Conservation (phyloP, 768 basidiomycete species). For the Amanita thiersii region DNA sequence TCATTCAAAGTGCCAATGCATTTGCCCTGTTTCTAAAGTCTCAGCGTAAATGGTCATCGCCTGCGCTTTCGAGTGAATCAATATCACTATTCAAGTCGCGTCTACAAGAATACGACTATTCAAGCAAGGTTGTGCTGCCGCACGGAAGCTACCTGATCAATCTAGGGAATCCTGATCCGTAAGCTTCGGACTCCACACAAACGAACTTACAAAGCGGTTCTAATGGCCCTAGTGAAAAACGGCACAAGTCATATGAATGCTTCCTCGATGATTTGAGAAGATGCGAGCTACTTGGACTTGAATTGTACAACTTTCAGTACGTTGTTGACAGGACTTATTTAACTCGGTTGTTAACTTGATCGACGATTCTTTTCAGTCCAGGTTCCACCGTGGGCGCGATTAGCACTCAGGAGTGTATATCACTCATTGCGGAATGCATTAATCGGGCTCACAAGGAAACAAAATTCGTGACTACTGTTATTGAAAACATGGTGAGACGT, state of each 20-base stretch:
- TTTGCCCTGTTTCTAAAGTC: conserved; percentile 83
- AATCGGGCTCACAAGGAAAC: conserved; percentile 67
- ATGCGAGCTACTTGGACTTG: conserved; percentile 68
- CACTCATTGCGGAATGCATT: conserved; percentile 60
- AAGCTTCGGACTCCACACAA: no score
- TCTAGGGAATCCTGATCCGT: conserved; percentile 74
- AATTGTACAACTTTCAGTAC: conserved; percentile 81
- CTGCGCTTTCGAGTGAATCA: conserved; percentile 43
- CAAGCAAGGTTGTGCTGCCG: conserved; percentile 56
- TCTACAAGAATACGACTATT: conserved; percentile 55
- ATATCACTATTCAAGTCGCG: conserved; percentile 52
- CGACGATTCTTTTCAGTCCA: conserved; percentile 37
- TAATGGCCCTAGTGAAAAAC: conserved; percentile 38
- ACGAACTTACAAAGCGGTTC: not conserved
- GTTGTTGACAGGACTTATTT: conserved; percentile 18
- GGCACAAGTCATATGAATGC: conserved; percentile 66
- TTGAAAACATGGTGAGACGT: conserved; percentile 76
- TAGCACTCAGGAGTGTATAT: conserved; percentile 51
- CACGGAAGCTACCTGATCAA: conserved; percentile 87
- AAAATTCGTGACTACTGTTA: conserved; percentile 46
- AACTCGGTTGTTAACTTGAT: not conserved
- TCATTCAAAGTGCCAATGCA: conserved; percentile 56
- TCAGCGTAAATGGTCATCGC: conserved; percentile 73
- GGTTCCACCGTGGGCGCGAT: conserved; percentile 75
- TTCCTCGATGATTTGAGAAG: conserved; percentile 78